Evolutionary conservation across 1,284 basidiomycete species (phyloP).

Genomic region (Coniferiporia sulphurascens): DNA sequence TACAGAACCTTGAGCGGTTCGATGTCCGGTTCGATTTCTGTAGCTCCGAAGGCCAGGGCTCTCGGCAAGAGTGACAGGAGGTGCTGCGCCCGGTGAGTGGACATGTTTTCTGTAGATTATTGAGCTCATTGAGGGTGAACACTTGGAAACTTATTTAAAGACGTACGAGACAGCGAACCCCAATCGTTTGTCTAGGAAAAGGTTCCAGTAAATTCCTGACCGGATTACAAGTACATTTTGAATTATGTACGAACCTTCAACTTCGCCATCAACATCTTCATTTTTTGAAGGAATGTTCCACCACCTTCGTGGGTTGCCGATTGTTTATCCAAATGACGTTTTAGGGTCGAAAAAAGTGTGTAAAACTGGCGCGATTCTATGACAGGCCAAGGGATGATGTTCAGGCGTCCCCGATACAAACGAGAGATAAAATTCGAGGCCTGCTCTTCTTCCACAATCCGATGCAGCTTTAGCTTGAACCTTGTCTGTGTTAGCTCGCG

Average conservation of each 20-base stretch:
- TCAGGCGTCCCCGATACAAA: slow-evolving; percentile 47
- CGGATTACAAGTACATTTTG: neutral
- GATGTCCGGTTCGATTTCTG: slow-evolving; percentile 39
- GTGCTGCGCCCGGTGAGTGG: slow-evolving; percentile 45
- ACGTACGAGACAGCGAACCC: slow-evolving; percentile 53
- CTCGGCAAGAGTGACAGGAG: slow-evolving; percentile 37
- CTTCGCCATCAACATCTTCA: slow-evolving; percentile 65
- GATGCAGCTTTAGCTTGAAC: slow-evolving; percentile 49
- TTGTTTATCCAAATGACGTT: slow-evolving; percentile 43
- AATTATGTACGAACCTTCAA: slow-evolving; percentile 40
- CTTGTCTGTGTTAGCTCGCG: slow-evolving; percentile 25
- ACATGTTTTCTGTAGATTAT: slow-evolving; percentile 46
- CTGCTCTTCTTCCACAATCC: slow-evolving; percentile 55
- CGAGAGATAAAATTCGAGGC: slow-evolving; percentile 56
- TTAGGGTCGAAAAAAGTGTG: slow-evolving; percentile 42
- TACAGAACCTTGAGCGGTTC: slow-evolving; percentile 46
- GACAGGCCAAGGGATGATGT: slow-evolving; percentile 62
- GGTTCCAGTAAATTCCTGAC: neutral
- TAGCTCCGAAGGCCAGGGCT: slow-evolving; percentile 42
- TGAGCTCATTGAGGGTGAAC: neutral
- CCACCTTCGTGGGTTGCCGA: slow-evolving; percentile 43
- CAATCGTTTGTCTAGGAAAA: slow-evolving; percentile 51
- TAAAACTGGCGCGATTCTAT: slow-evolving; percentile 60
- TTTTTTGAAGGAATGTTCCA: slow-evolving; percentile 48
- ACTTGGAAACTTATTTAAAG: neutral